Evolutionary conservation across 306 rosid genomes (phyloP), one percentile per base, ranked within the genome.

Genomic region (Castanea crenata): DNA sequence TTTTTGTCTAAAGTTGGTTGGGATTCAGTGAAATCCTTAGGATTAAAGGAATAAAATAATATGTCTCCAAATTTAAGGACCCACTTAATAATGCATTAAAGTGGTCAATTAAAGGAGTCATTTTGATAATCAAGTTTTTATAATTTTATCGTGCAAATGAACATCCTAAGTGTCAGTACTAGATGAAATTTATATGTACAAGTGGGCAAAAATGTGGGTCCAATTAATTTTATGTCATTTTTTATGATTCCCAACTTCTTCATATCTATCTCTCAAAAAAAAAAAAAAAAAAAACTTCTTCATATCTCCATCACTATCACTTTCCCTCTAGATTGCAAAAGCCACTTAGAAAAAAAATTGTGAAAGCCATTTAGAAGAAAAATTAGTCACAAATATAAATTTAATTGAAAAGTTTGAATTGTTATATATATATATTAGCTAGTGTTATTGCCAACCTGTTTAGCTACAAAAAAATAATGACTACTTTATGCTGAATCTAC

Each of bases 31-130:
- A 89, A 87, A 74, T 81, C 84, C 79, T 58, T 79, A 79, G 81
- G 83, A 83, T 86, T 83, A 84, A 84, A 85, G 81, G 90, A 88
- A 83, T 75, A 79, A 82, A 81, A 86, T 85, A 83, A 86, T 86
- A 79, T 86, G 86, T 87, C 59, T 75, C 80, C 51, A 73, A 27
- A 69, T 63, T 23, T 71, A 71, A 76, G 79, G 84, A 84, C 81
- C 88, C 80, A 67, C 82, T 85, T 86, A 84, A 73, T 73, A 71
- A 69, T 65, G 86, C 85, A 80, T 72, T 79, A 84, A 84, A 86
- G 85, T 78, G 82, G 85, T 83, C 78, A 74, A 86, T 67, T 73
- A 78, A 88, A 82, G 86, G 34, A 55, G 71, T 59, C 74, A 74
- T 76, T 72, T 69, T 72, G 81, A 85, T 90, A 10, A 82, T 90